Conservation (phyloP, 495 filamentous ascomycete species). For the Chaetomium tenue region DNA sequence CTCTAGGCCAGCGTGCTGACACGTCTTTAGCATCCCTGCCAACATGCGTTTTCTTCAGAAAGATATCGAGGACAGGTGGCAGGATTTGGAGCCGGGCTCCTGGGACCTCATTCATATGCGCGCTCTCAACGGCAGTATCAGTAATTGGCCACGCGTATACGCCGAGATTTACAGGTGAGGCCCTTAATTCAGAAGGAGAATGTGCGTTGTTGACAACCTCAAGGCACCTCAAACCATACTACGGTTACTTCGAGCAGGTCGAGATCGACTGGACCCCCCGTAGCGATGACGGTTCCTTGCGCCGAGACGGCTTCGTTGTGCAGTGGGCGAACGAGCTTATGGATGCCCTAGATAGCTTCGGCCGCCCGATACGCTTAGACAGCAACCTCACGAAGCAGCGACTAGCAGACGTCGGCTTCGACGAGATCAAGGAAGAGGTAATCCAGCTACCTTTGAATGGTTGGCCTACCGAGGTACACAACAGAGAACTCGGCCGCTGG, state of each 20-base stretch:
- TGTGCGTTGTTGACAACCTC: conserved; percentile 20
- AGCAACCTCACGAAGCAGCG: conserved; percentile 59
- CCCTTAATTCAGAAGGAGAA: not conserved
- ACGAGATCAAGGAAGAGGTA: conserved; percentile 72
- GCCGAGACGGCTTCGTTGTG: conserved; percentile 48
- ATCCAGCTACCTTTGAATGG: conserved; percentile 73
- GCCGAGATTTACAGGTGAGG: conserved; percentile 62
- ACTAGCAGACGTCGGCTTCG: conserved; percentile 73
- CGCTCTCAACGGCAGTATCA: conserved; percentile 75
- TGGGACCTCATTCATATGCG: conserved; percentile 88
- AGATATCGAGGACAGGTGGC: conserved; percentile 83
- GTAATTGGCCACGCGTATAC: conserved; percentile 75
- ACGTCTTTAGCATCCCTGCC: conserved; percentile 59
- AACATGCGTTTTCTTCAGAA: conserved; percentile 67
- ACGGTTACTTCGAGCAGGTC: conserved; percentile 82
- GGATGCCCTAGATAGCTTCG: conserved; percentile 63
- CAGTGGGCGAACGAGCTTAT: conserved; percentile 70
- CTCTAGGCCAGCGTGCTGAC: conserved; percentile 4
- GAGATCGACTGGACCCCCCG: conserved; percentile 85
- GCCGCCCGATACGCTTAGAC: conserved; percentile 65
- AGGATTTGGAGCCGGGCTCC: conserved; percentile 63
- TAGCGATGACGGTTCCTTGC: conserved; percentile 63
- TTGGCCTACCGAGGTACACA: conserved; percentile 69
- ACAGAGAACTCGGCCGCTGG: conserved; percentile 75
- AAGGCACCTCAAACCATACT: conserved; percentile 75